A percentile compares a stretch with the other conserved stretches of the same genome.
These are phyloP conservation scores for Paraconiothyrium sp. DNA, from an alignment of 2,329 filamentous ascomycete genomes.

Conservation along the genomic window DNA sequence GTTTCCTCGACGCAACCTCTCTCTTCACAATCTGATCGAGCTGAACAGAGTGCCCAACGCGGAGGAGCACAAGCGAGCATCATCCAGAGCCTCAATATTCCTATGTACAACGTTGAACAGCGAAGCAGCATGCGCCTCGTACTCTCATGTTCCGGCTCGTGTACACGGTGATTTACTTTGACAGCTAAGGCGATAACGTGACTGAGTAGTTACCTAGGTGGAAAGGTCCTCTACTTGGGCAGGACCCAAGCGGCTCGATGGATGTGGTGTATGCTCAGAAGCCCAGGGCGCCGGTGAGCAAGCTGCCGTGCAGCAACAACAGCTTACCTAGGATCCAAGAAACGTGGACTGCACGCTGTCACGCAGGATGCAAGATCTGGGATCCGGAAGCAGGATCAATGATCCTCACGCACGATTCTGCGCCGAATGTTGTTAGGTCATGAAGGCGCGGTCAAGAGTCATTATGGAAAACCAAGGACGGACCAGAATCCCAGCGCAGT, in stretches of 20 bases:
- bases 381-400: conserved; percentile 1
- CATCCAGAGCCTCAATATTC: conserved; percentile 9
- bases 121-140: conserved; percentile 12
- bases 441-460: conserved; percentile 3
- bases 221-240: not conserved
- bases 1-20: conserved; percentile 5
- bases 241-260: not conserved
- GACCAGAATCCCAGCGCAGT: not conserved
- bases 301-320: not conserved
- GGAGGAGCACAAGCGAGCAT: conserved; percentile 1
- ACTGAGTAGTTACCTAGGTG: not conserved
- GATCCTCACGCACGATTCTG: not conserved
- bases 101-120: conserved; percentile 19
- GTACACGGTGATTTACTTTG: conserved; percentile 9
- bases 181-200: conserved; percentile 23
- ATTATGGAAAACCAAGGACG: conserved; percentile 6
- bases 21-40: not conserved
- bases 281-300: conserved; percentile 4
- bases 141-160: conserved; percentile 17
- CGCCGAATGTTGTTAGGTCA: conserved; percentile 1
- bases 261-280: not conserved
- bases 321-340: not conserved
- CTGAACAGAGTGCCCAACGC: conserved; percentile 2
- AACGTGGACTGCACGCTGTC: not conserved
- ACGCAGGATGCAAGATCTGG: not conserved